These are phyloP conservation scores for Scleroderma citrinum DNA, from an alignment of 768 basidiomycete genomes.

Conservation along the genomic window DNA sequence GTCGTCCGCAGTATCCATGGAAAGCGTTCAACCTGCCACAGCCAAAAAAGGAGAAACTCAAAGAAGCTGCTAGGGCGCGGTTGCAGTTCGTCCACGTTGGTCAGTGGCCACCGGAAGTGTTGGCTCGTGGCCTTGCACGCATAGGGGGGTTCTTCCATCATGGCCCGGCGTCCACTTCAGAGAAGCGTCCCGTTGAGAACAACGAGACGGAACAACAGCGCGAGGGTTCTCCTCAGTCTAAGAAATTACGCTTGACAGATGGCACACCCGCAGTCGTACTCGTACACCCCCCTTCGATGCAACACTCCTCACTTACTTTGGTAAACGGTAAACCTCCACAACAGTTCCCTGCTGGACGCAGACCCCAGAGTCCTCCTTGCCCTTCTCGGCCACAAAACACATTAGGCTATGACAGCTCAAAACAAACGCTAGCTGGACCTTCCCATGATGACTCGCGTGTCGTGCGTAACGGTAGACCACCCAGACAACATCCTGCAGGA, in stretches of 20 bases:
- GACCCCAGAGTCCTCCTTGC: conserved; percentile 1
- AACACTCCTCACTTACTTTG: conserved; percentile 13
- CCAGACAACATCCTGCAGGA: conserved; percentile 5
- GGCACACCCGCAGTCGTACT: not conserved
- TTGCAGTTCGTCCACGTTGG: conserved; percentile 30
- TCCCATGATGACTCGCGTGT: not conserved
- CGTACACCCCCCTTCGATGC: conserved; percentile 4
- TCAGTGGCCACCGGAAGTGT: conserved; percentile 20
- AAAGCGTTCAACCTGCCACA: conserved; percentile 15
- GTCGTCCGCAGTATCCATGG: conserved; percentile 22
- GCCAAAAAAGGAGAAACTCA: conserved; percentile 22
- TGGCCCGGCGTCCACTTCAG: conserved; percentile 9
- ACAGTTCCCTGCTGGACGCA: conserved; percentile 23
- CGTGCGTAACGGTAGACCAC: conserved; percentile 4
- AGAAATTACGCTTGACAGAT: conserved; percentile 22
- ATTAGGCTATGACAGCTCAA: conserved; percentile 4
- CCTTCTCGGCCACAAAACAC: not conserved
- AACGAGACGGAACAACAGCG: conserved; percentile 6
- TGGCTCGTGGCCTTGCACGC: conserved; percentile 18
- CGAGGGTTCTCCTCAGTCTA: conserved; percentile 15
- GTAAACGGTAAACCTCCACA: conserved; percentile 28
- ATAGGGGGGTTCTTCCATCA: conserved; percentile 11
- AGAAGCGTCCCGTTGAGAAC: conserved; percentile 18
- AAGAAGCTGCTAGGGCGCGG: conserved; percentile 19
- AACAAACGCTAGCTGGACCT: not conserved